phyloP scores from a whole-genome alignment of 2,329 filamentous ascomycete genomes.

The Xenoacremonium recifei region DNA sequence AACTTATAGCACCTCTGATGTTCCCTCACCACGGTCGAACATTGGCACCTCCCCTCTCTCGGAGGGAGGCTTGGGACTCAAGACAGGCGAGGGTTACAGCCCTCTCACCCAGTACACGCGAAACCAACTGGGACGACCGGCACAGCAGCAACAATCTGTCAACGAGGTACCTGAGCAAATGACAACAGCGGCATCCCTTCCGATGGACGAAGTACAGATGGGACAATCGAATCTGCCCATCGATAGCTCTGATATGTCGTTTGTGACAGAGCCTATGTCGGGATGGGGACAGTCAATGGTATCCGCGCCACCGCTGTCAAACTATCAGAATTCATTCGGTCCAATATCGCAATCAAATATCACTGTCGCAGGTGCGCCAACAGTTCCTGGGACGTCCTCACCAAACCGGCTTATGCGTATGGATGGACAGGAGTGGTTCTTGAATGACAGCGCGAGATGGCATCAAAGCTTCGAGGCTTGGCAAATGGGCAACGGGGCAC shows the following conservation, averaged over 20 bases:
- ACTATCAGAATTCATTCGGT: constrained; percentile 20
- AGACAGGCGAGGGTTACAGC: constrained; percentile 30
- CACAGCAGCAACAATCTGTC: constrained; percentile 15
- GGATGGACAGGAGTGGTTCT: constrained; percentile 56
- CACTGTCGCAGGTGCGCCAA: constrained; percentile 11
- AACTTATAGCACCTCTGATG: constrained; percentile 61
- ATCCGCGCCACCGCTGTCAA: constrained; percentile 17
- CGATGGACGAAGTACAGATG: constrained; percentile 6
- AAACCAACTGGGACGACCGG: constrained; percentile 20
- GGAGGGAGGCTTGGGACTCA: constrained; percentile 23
- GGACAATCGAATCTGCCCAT: constrained; percentile 19
- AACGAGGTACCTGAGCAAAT: constrained; percentile 13
- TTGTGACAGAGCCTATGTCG: constrained; percentile 21
- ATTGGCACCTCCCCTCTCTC: constrained; percentile 29
- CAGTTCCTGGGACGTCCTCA: constrained; percentile 16
- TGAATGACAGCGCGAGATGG: constrained; percentile 57
- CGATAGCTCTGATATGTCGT: constrained; percentile 18
- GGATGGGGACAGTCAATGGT: constrained; percentile 24
- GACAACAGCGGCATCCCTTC: constrained; percentile 11
- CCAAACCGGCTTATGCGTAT: constrained; percentile 32
- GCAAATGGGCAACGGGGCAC: constrained; percentile 36
- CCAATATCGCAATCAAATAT: constrained; percentile 14
- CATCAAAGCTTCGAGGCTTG: constrained; percentile 57
- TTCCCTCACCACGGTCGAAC: constrained; percentile 51
- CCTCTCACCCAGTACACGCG: constrained; percentile 34